These are phyloP conservation scores for Plenodomus tracheiphilus DNA, from an alignment of 2,329 filamentous ascomycete species.

Conservation along the genomic window DNA sequence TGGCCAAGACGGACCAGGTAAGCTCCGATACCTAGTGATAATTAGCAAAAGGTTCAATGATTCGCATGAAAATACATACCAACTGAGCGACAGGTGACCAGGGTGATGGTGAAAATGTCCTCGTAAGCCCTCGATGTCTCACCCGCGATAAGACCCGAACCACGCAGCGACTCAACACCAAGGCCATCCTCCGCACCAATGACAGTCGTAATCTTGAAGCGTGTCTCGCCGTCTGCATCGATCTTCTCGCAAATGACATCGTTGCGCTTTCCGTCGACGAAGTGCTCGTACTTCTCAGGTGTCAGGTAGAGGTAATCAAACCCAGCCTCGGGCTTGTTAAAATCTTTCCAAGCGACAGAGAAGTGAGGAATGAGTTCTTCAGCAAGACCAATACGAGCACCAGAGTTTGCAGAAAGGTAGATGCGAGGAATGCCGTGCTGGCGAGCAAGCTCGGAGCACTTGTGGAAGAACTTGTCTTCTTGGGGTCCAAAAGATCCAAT, in stretches of 20 bases:
- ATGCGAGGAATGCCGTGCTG: slow-evolving; percentile 95
- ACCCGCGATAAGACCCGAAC: slow-evolving; percentile 96
- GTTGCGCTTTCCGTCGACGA: slow-evolving; percentile 74
- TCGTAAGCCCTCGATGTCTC: slow-evolving; percentile 96
- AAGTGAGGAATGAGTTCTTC: slow-evolving; percentile 97
- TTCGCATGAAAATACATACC: slow-evolving; percentile 56
- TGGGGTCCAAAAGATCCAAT: slow-evolving; percentile 96
- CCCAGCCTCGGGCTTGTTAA: slow-evolving; percentile 76
- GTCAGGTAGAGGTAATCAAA: slow-evolving; percentile 98
- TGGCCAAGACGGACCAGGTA: slow-evolving; percentile 98
- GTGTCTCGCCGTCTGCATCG: slow-evolving; percentile 81
- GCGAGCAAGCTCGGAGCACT: slow-evolving; percentile 94
- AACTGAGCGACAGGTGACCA: slow-evolving; percentile 97
- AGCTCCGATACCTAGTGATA: slow-evolving; percentile 78
- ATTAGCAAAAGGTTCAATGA: slow-evolving; percentile 36
- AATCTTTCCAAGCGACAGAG: slow-evolving; percentile 94
- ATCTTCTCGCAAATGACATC: slow-evolving; percentile 88
- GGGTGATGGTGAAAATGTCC: slow-evolving; percentile 96
- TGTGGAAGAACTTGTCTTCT: slow-evolving; percentile 98
- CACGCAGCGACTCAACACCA: slow-evolving; percentile 95
- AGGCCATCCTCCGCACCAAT: slow-evolving; percentile 93
- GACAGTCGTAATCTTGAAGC: slow-evolving; percentile 92
- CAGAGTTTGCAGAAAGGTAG: slow-evolving; percentile 98
- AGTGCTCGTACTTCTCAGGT: slow-evolving; percentile 80
- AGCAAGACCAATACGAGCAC: slow-evolving; percentile 93